These are phyloP conservation scores for Trametes sanguinea DNA, from an alignment of 768 basidiomycete species.

Conservation along the genomic window DNA sequence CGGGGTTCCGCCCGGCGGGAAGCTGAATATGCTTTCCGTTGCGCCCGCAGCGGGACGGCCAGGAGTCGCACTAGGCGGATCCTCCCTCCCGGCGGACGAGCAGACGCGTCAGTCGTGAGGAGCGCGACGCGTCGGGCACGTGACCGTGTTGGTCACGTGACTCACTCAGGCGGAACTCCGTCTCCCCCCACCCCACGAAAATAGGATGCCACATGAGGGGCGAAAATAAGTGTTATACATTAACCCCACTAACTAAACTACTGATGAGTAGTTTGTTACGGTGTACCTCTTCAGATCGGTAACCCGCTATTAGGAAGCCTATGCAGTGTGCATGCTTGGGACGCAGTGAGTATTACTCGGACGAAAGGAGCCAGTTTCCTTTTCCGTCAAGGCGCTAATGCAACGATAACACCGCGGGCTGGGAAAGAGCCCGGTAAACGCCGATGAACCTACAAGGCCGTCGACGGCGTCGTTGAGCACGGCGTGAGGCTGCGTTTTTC, in stretches of 20 bases:
- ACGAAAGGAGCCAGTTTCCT: neutral
- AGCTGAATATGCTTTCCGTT: neutral
- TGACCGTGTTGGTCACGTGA: neutral
- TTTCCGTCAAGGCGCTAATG: neutral
- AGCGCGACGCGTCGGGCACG: neutral
- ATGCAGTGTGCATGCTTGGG: neutral
- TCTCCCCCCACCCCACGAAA: neutral
- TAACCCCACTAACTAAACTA: neutral
- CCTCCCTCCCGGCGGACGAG: neutral
- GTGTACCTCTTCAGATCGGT: neutral
- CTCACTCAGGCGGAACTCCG: neutral
- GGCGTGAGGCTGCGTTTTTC: slow-evolving; percentile 4
- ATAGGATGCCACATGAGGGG: neutral
- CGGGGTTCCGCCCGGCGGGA: neutral
- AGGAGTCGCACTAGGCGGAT: neutral
- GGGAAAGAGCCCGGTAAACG: slow-evolving; percentile 16
- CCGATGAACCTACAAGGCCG: slow-evolving; percentile 16
- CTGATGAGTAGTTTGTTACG: neutral
- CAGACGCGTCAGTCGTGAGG: neutral
- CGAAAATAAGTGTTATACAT: neutral
- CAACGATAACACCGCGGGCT: neutral
- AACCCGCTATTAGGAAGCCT: neutral
- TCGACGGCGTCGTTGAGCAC: slow-evolving; percentile 14
- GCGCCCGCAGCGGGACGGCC: neutral
- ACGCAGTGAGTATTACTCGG: too few relatives aligned